Percentiles rank a stretch among this genome's conserved stretches.
phyloP scores from a whole-genome alignment of 2,329 filamentous ascomycete species.

The Phoma herbarum region DNA sequence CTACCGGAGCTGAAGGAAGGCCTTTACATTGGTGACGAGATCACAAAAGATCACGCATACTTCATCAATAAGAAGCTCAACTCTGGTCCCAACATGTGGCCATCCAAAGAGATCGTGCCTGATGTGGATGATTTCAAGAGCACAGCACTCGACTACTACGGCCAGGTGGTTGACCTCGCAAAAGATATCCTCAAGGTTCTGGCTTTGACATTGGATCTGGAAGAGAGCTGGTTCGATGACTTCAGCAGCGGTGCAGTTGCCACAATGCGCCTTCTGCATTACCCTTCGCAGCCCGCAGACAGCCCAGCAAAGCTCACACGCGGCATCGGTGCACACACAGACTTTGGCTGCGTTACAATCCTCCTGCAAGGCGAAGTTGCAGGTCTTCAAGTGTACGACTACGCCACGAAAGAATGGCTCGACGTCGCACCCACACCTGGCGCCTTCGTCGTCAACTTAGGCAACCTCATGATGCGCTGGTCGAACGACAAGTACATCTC shows the following conservation, averaged over 20 bases:
- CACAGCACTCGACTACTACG: constrained; percentile 53
- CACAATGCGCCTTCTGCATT: constrained; percentile 56
- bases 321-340: constrained; percentile 56
- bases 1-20: constrained; percentile 57
- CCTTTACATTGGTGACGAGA: constrained; percentile 54
- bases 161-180: constrained; percentile 50
- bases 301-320: constrained; percentile 42
- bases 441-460: constrained; percentile 86
- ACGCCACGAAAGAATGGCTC: constrained; percentile 74
- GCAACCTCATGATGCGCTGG: constrained; percentile 59
- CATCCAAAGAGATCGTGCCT: constrained; percentile 27
- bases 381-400: constrained; percentile 82
- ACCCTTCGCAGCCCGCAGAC: constrained; percentile 50
- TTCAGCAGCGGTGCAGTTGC: constrained; percentile 51
- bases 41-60: constrained; percentile 51
- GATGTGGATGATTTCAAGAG: constrained; percentile 44
- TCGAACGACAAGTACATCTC: constrained; percentile 55
- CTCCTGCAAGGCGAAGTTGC: constrained; percentile 55
- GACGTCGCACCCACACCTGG: constrained; percentile 78
- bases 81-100: constrained; percentile 53
- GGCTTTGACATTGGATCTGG: constrained; percentile 53
- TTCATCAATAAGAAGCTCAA: constrained; percentile 47
- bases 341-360: constrained; percentile 55
- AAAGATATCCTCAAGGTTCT: constrained; percentile 54
- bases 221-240: constrained; percentile 50